These are phyloP conservation scores for Galium porrigens DNA, from an alignment of 305 asterid species.

Conservation along the genomic window DNA sequence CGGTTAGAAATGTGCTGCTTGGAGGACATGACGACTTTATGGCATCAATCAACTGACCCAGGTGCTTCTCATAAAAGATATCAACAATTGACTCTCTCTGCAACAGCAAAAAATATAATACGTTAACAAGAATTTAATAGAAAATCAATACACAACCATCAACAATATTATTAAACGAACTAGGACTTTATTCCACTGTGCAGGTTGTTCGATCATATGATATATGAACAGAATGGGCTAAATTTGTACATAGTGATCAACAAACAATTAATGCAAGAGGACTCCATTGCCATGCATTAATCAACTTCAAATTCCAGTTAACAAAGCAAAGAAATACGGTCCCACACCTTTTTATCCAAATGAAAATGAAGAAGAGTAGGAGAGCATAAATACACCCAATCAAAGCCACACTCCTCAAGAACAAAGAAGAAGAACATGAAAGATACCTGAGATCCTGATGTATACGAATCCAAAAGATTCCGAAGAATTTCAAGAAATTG, in stretches of 20 bases:
- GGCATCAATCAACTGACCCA: slow-evolving; percentile 61
- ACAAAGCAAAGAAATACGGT: neutral
- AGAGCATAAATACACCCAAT: neutral
- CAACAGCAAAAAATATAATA: slow-evolving; percentile 21
- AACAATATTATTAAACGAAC: neutral
- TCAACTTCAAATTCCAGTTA: neutral
- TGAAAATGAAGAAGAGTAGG: neutral
- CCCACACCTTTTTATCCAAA: neutral
- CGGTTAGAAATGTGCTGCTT: slow-evolving; percentile 25
- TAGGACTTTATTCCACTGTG: neutral
- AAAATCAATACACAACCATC: neutral
- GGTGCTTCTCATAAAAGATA: slow-evolving; percentile 83
- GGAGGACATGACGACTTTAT: slow-evolving; percentile 62
- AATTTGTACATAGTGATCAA: neutral
- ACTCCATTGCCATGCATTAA: neutral
- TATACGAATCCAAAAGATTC: slow-evolving; percentile 69
- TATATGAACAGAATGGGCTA: neutral
- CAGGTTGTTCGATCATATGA: neutral
- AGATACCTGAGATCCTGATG: slow-evolving; percentile 65
- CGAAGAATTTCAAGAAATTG: slow-evolving; percentile 93
- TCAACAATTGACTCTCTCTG: slow-evolving; percentile 81
- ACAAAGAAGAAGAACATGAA: slow-evolving; percentile 1
- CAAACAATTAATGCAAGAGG: neutral
- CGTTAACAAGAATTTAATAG: neutral
- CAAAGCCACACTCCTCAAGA: neutral